Base-by-base conservation (phyloP, 768 basidiomycete genomes). In the Hygrocybe coccinea region DNA sequence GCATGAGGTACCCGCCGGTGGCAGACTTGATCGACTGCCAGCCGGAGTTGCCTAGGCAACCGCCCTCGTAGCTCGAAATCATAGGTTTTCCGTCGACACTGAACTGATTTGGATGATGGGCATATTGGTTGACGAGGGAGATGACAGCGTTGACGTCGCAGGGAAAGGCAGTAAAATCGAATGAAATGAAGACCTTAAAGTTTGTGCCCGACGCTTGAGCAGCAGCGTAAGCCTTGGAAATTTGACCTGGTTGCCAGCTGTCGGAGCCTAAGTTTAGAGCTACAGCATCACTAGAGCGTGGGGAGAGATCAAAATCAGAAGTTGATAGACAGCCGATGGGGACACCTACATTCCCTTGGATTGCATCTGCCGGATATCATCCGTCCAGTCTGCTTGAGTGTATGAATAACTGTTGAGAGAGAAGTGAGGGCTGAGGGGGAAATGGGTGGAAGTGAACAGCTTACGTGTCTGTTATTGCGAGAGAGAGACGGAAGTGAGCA, bases 221-320 rank as follows among this genome's bases (percentile, higher is more conserved):
- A 5, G 82, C 81, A 62, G 66, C 74, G 56, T 77, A 81, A 52
- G 85, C 84, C 17, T 74, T 73, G 8, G 64, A 69, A 8, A 83
- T 66, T 51, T 79, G 79, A 5, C 53, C 61, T 17, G 68, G 69
- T 59, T 83, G 78, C 80, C 83, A 86, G 8, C 66, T 59, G 55
- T 80, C 76, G 3, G 70, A 68, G 37, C 86, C 85, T 43, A 85
- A 71, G 67, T 87, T 87, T 25, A 86, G 68, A 0, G 84, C 84
- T 52, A 86, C 75, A 0, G 80, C 86, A 57, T 86, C 84, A 12
- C 76, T 80, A 52, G 29, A 29, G 29, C 3, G 29, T 8, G 19
- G 11, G 25, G 25, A 25, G 24, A 6, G 38, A 76, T 70, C 61
- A 69, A 72, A 43, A 63, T 56, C 14, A 22, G 22, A 35, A 36